Evolutionary conservation across 768 basidiomycete species (phyloP).

Genomic region (Mycena rebaudengoi): DNA sequence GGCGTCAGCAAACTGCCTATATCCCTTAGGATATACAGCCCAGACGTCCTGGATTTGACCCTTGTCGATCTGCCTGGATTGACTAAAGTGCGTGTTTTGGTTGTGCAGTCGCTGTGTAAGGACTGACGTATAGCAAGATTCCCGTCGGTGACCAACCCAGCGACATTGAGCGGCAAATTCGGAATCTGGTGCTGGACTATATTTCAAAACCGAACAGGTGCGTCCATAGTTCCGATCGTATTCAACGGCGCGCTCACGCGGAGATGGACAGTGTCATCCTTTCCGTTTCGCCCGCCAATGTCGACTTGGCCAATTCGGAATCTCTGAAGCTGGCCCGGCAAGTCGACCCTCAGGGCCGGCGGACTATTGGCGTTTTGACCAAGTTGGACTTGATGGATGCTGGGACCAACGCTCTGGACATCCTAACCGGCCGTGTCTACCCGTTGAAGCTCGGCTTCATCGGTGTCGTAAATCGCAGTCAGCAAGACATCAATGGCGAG

Average conservation of each 20-base stretch:
- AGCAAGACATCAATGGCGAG: slow-evolving; percentile 93
- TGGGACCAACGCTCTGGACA: slow-evolving; percentile 96
- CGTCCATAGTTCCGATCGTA: slow-evolving; percentile 25
- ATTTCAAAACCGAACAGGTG: slow-evolving; percentile 97
- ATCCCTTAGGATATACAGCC: slow-evolving; percentile 94
- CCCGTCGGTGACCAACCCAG: slow-evolving; percentile 97
- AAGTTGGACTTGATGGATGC: slow-evolving; percentile 99
- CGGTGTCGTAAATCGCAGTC: slow-evolving; percentile 96
- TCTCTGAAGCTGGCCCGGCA: slow-evolving; percentile 95
- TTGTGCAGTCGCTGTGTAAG: background rate
- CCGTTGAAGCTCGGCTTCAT: slow-evolving; percentile 98
- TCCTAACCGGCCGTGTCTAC: slow-evolving; percentile 96
- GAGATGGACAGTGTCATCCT: slow-evolving; percentile 80
- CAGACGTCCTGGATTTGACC: slow-evolving; percentile 94
- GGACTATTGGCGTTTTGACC: slow-evolving; percentile 96
- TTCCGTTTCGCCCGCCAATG: slow-evolving; percentile 96
- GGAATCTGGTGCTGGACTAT: slow-evolving; percentile 93
- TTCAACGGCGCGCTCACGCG: background rate
- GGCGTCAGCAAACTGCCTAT: slow-evolving; percentile 97
- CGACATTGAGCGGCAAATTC: slow-evolving; percentile 97
- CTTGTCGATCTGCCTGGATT: slow-evolving; percentile 96
- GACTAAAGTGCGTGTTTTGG: slow-evolving; percentile 81
- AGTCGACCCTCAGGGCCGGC: slow-evolving; percentile 94
- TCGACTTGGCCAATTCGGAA: slow-evolving; percentile 98
- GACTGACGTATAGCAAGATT: slow-evolving; percentile 58